Conservation (phyloP, 352 stramenopile species). For the Globisporangium cylindrosporum region DNA sequence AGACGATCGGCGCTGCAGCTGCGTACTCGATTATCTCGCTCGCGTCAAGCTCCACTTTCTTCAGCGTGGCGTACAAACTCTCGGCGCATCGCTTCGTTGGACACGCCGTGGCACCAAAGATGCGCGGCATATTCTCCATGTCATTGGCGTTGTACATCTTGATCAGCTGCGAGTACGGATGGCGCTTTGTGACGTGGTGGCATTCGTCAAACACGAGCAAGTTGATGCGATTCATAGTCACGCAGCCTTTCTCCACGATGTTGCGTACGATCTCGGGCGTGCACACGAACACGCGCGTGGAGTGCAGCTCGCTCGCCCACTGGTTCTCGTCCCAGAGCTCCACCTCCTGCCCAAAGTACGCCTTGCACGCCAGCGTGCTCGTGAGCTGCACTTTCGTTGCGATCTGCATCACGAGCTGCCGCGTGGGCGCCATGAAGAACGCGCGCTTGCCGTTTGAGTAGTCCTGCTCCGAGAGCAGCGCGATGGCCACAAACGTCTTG, state of each 20-base stretch:
- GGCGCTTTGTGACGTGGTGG: slow-evolving; percentile 86
- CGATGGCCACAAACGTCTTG: slow-evolving; percentile 84
- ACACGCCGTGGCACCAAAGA: slow-evolving; percentile 86
- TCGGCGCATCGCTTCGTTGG: slow-evolving; percentile 69
- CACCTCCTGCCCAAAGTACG: slow-evolving; percentile 45
- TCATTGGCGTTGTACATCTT: slow-evolving; percentile 69
- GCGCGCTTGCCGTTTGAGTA: slow-evolving; percentile 61
- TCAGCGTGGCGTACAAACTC: slow-evolving; percentile 64
- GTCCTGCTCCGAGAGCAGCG: slow-evolving; percentile 70
- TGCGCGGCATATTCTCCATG: slow-evolving; percentile 39
- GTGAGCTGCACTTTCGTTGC: slow-evolving; percentile 62
- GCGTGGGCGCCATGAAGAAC: slow-evolving; percentile 80
- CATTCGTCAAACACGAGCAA: slow-evolving; percentile 91
- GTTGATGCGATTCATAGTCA: slow-evolving; percentile 74
- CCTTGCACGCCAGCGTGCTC: slow-evolving; percentile 52
- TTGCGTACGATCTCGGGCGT: slow-evolving; percentile 87
- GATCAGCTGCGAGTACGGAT: slow-evolving; percentile 88
- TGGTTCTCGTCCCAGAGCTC: slow-evolving; percentile 66
- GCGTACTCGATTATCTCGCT: slow-evolving; percentile 60
- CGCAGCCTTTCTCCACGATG: slow-evolving; percentile 80
- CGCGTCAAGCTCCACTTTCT: slow-evolving; percentile 63
- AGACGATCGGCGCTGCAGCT: slow-evolving; percentile 61
- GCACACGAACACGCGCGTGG: slow-evolving; percentile 78
- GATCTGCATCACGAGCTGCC: slow-evolving; percentile 82
- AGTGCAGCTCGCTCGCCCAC: slow-evolving; percentile 53